These are phyloP conservation scores for Hypoxylon sp. DNA, from an alignment of 2,329 filamentous ascomycete species.

Conservation along the genomic window DNA sequence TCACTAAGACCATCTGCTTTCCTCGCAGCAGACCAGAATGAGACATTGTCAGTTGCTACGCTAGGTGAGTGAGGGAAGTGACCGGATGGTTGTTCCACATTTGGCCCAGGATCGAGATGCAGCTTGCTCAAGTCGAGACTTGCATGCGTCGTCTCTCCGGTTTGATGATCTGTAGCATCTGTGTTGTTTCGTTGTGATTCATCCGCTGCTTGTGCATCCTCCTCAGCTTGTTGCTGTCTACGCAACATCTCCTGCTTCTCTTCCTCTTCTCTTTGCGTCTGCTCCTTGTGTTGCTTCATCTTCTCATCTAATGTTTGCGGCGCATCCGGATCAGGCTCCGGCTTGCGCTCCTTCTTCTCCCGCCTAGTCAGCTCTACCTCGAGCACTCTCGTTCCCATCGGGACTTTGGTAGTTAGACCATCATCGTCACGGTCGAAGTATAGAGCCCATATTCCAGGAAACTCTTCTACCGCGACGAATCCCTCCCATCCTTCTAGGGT, in stretches of 20 bases:
- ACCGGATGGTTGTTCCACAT: slow-evolving; percentile 10
- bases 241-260: slow-evolving; percentile 42
- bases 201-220: slow-evolving; percentile 10
- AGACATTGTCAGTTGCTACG: slow-evolving; percentile 47
- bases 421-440: slow-evolving; percentile 66
- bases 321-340: slow-evolving; percentile 46
- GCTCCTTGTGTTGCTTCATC: slow-evolving; percentile 52
- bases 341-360: slow-evolving; percentile 63
- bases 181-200: slow-evolving; percentile 6
- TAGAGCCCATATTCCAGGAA: slow-evolving; percentile 61
- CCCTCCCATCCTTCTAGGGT: slow-evolving; percentile 66
- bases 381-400: slow-evolving; percentile 64
- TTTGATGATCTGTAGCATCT: slow-evolving; percentile 9
- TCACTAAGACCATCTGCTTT: slow-evolving; percentile 43
- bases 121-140: slow-evolving; percentile 39
- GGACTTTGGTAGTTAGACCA: slow-evolving; percentile 61
- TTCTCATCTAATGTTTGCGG: slow-evolving; percentile 52
- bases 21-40: slow-evolving; percentile 49
- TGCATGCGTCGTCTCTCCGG: slow-evolving; percentile 1
- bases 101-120: slow-evolving; percentile 18
- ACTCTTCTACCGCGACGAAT: slow-evolving; percentile 64
- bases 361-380: slow-evolving; percentile 69
- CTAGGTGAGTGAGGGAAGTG: slow-evolving; percentile 45
- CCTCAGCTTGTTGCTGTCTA: slow-evolving; percentile 22
- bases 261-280: slow-evolving; percentile 46